A percentile compares a stretch with the other conserved stretches of the same genome.
Conservation (phyloP, 1,284 basidiomycete species). For the Hemileia vastatrix region DNA sequence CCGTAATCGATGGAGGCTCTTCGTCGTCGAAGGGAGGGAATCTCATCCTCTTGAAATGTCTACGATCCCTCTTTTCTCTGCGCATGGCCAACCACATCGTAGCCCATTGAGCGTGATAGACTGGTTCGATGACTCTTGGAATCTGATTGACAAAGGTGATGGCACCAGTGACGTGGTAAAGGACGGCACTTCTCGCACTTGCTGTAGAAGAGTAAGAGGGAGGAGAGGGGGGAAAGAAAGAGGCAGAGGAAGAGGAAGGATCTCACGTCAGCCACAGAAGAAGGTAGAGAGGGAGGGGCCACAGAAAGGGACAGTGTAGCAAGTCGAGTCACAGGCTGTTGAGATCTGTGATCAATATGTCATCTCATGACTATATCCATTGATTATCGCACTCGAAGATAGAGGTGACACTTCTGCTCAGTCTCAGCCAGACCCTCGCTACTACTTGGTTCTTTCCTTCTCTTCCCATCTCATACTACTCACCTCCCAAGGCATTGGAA, state of each 20-base stretch:
- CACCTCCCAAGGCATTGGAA: conserved; percentile 45
- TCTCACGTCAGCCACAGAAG: no score
- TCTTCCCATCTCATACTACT: no score
- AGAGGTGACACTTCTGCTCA: no score
- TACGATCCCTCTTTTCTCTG: conserved; percentile 42
- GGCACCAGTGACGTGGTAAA: conserved; percentile 44
- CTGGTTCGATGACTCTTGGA: conserved; percentile 41
- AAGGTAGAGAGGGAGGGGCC: no score
- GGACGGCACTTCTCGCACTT: conserved; percentile 43
- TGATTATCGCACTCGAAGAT: no score
- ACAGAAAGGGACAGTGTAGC: no score
- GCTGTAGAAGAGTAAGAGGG: conserved; percentile 17
- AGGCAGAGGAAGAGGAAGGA: no score
- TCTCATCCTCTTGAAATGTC: conserved; percentile 45
- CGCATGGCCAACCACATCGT: conserved; percentile 45
- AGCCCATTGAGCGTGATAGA: conserved; percentile 44
- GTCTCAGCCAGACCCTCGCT: no score
- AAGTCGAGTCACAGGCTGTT: no score
- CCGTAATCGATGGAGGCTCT: conserved; percentile 37
- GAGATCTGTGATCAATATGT: no score
- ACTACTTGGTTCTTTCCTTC: no score
- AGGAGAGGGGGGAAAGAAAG: not conserved
- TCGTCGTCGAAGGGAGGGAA: conserved; percentile 45
- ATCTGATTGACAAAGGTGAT: conserved; percentile 44
- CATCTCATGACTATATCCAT: no score